Evolutionary conservation across 179 eudicot genomes (phyloP).

Genomic region (Amaranthus tricolor): DNA sequence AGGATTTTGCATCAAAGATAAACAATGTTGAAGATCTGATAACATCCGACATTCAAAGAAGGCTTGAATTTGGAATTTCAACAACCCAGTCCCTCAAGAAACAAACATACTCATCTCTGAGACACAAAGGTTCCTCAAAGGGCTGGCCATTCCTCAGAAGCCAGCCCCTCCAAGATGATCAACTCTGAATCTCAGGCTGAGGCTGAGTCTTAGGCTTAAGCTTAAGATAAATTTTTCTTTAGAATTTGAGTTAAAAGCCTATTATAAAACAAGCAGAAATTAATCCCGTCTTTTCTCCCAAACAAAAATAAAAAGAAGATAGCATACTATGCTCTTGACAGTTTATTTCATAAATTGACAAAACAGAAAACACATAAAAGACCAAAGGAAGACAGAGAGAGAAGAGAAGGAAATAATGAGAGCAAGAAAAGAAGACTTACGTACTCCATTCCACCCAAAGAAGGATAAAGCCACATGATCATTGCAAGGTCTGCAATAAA

Average conservation of each 20-base stretch:
- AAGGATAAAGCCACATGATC: conserved; percentile 93
- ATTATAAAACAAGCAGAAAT: not conserved
- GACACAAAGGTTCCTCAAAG: not conserved
- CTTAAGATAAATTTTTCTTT: not conserved
- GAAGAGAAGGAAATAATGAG: not conserved
- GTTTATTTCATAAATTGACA: not conserved
- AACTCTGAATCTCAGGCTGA: too few species aligned
- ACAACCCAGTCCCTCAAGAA: not conserved
- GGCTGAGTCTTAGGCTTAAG: not conserved
- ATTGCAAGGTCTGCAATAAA: conserved; percentile 88
- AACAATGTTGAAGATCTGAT: too few species aligned
- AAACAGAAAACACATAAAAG: not conserved
- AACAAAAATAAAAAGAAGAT: not conserved
- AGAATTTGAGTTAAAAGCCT: not conserved
- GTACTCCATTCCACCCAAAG: conserved; percentile 93
- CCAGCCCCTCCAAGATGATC: not conserved
- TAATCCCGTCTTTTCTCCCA: not conserved
- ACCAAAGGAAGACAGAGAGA: not conserved
- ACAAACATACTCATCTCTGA: too few species aligned
- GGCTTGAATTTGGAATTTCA: not conserved
- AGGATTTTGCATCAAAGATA: not conserved
- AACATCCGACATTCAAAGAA: not conserved
- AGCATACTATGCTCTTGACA: not conserved
- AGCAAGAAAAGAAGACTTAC: conserved; percentile 51
- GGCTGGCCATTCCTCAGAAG: not conserved